These are phyloP conservation scores for Imleria badia DNA, from an alignment of 768 basidiomycete genomes.

Conservation along the genomic window DNA sequence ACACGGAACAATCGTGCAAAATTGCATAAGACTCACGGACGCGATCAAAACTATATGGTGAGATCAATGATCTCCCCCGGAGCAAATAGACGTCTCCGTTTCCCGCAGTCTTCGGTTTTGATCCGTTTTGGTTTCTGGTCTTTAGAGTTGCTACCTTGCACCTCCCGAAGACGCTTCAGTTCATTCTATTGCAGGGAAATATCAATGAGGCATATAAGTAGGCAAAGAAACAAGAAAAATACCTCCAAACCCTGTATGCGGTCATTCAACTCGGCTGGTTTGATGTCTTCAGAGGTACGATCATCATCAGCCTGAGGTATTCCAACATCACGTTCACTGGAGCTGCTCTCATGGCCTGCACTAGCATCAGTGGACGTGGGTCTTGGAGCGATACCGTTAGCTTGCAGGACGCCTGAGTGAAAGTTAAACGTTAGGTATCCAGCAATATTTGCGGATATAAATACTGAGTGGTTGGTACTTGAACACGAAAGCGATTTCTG, in stretches of 20 bases:
- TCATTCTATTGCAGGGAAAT: conserved; percentile 1
- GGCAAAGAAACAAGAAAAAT: background rate
- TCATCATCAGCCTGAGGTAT: background rate
- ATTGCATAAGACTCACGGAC: background rate
- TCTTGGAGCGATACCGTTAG: conserved; percentile 18
- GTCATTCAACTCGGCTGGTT: background rate
- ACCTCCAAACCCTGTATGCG: conserved; percentile 13
- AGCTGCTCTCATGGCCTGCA: background rate
- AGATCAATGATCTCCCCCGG: conserved; percentile 17
- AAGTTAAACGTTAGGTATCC: background rate
- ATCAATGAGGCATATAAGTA: background rate
- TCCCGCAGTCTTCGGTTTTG: conserved; percentile 6
- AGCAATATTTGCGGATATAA: background rate
- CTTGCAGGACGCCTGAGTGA: conserved; percentile 17
- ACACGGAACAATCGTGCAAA: background rate
- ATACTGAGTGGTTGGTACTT: conserved; percentile 18
- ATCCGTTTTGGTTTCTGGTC: conserved; percentile 17
- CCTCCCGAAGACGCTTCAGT: conserved; percentile 13
- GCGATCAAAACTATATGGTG: conserved; percentile 6
- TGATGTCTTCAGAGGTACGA: too few species aligned
- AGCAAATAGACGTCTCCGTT: background rate
- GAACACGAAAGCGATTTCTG: conserved; percentile 17
- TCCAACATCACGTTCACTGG: background rate
- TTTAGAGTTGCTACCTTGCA: background rate
- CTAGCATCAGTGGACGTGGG: background rate